Base-by-base conservation (phyloP, 116 monocot species). In the Trichopus zeylanicus region DNA sequence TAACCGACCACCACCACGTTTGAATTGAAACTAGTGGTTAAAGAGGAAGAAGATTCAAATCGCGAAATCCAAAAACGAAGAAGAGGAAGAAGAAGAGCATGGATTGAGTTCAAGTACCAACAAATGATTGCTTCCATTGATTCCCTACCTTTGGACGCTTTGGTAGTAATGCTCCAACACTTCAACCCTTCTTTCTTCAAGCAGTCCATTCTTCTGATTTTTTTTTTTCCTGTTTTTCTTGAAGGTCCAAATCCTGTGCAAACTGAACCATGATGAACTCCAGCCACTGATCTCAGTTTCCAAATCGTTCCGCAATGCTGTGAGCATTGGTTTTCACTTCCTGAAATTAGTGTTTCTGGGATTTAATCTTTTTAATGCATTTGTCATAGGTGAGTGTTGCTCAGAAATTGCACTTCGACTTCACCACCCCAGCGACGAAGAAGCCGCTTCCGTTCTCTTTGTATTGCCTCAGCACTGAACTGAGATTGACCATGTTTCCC, bases 191-290 rank as follows among this genome's bases (percentile, higher is more conserved):
- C 22, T 22, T 7, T 49, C 1, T 19, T 22, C 4, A 49, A 20
- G 8, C 5, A 49, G 8, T 49, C 23, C 8, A 15, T 46, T 11
- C 3, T 49, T 24, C 49, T 19, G 5, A 22, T 6, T 9, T 13
- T 15, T 16, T 46, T 4, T 48, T n/a, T 18, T 6, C 22, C 8
- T 22, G 49, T 22, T 22, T 49, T 9, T 24, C 22, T 0, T 24
- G 5, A 49, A 49, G 49, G 49, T 49, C 19, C 49, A 24, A 8
- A 49, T 49, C 49, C 8, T 49, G 22, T 49, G 49, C 21, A 49
- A 49, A 49, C 49, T 49, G 49, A 49, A 49, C 22, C 49, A 49
- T 24, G 49, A 49, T 24, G 49, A 49, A 49, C 49, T 49, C 49
- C 49, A 24, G 49, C 49, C 49, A 49, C 21, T 49, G 4, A 20